phyloP scores from a whole-genome alignment of 2,329 filamentous ascomycete genomes.

The Colletotrichum chlorophyti region DNA sequence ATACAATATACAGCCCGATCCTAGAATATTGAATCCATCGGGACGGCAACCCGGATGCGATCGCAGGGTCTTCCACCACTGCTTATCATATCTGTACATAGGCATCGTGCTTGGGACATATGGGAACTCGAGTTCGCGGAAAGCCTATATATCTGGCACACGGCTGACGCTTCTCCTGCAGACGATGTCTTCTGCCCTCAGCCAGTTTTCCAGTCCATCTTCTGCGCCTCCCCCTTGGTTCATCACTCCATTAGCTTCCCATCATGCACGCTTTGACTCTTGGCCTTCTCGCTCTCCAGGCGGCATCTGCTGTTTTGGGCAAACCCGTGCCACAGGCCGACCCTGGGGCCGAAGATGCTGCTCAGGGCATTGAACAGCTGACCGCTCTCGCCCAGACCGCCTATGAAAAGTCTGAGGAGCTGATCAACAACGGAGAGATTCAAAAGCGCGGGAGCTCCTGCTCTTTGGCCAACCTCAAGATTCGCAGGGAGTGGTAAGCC shows the following conservation, averaged over 20 bases:
- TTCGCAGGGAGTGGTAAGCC: constrained; percentile 40
- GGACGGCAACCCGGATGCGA: background rate
- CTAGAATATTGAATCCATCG: background rate
- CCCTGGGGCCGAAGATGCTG: background rate
- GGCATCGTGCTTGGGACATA: too few relatives aligned
- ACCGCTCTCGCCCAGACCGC: constrained; percentile 27
- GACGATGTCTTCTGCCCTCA: background rate
- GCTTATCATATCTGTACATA: background rate
- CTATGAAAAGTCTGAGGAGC: constrained; percentile 33
- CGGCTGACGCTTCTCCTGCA: background rate
- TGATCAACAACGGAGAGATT: constrained; percentile 23
- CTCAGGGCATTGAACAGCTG: constrained; percentile 12
- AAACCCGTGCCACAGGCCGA: background rate
- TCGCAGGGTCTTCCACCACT: background rate
- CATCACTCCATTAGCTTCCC: background rate
- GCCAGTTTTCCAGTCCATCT: constrained; percentile 36
- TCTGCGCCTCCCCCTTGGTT: background rate
- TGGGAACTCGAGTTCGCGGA: background rate
- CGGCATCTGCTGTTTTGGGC: constrained; percentile 16
- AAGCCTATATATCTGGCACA: constrained; percentile 12
- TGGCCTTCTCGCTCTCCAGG: constrained; percentile 29
- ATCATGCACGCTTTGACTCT: constrained; percentile 9
- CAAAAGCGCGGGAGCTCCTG: constrained; percentile 34
- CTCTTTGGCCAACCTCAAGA: constrained; percentile 33
- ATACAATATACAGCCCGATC: background rate